Conservation (phyloP, 495 filamentous ascomycete species). For the Talaromyces liani region DNA sequence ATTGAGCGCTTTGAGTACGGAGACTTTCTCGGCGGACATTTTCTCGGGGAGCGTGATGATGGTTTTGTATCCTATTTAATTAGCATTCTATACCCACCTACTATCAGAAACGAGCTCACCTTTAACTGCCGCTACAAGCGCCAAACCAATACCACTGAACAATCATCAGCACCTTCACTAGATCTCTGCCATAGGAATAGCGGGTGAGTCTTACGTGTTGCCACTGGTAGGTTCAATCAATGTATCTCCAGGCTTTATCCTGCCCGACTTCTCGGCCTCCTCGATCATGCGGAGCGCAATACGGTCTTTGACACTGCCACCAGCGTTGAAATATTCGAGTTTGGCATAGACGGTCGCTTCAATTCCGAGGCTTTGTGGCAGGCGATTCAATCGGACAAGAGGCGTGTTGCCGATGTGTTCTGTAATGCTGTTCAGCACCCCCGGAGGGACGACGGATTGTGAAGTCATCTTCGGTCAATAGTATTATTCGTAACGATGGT, state of each 20-base stretch:
- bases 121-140: slow-evolving; percentile 89
- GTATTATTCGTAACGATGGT: not conserved
- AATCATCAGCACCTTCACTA: slow-evolving; percentile 9
- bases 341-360: slow-evolving; percentile 90
- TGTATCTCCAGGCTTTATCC: slow-evolving; percentile 95
- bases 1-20: slow-evolving; percentile 84
- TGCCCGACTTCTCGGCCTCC: slow-evolving; percentile 79
- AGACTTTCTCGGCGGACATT: slow-evolving; percentile 97
- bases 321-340: slow-evolving; percentile 93
- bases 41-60: slow-evolving; percentile 99
- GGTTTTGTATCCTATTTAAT: slow-evolving; percentile 66
- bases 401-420: slow-evolving; percentile 91
- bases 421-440: slow-evolving; percentile 50
- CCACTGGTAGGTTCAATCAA: slow-evolving; percentile 97
- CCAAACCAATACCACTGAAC: slow-evolving; percentile 79
- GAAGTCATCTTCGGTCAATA: not conserved
- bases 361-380: slow-evolving; percentile 85
- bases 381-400: slow-evolving; percentile 81
- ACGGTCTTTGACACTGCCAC: slow-evolving; percentile 94
- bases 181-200: not conserved
- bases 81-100: too few relatives aligned
- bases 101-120: slow-evolving; percentile 40
- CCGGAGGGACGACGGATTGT: slow-evolving; percentile 43
- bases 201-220: slow-evolving; percentile 61
- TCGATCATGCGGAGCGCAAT: slow-evolving; percentile 98